Evolutionary conservation across 148 eudicot genomes (phyloP).

Genomic region (Chenopodium album): DNA sequence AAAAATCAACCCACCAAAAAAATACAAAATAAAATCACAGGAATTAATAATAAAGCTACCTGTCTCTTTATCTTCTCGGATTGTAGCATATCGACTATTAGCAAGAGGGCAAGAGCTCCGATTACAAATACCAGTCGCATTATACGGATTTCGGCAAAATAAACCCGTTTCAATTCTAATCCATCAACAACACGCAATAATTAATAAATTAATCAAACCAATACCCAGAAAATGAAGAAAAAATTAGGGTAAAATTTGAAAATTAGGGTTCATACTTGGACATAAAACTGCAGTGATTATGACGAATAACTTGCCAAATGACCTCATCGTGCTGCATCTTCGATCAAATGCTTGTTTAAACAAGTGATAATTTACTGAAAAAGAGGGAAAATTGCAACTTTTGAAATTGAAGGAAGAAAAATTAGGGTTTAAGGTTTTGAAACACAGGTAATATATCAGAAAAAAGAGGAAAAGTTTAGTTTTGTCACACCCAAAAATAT

Average conservation of each 20-base stretch:
- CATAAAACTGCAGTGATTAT: slow-evolving; percentile 95
- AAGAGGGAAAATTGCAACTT: neutral
- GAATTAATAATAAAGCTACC: slow-evolving; percentile 34
- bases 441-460: neutral
- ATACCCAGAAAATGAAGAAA: neutral
- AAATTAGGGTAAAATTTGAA: neutral
- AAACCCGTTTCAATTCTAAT: slow-evolving; percentile 70
- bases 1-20: neutral
- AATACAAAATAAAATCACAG: neutral
- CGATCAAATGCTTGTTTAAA: neutral
- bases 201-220: neutral
- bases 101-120: slow-evolving; percentile 99
- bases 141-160: slow-evolving; percentile 92
- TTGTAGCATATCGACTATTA: slow-evolving; percentile 89
- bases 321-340: slow-evolving; percentile 98
- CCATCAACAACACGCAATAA: neutral
- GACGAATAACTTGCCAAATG: slow-evolving; percentile 94
- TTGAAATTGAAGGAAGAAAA: neutral
- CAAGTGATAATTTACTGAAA: neutral
- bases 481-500: too few species aligned
- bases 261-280: slow-evolving; percentile 58
- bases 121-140: slow-evolving; percentile 89
- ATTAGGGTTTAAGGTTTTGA: slow-evolving; percentile 21
- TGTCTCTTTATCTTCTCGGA: slow-evolving; percentile 58
- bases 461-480: neutral